Base-by-base conservation (phyloP, 129 eudicot species). In the Gnaphalium uliginosum region DNA sequence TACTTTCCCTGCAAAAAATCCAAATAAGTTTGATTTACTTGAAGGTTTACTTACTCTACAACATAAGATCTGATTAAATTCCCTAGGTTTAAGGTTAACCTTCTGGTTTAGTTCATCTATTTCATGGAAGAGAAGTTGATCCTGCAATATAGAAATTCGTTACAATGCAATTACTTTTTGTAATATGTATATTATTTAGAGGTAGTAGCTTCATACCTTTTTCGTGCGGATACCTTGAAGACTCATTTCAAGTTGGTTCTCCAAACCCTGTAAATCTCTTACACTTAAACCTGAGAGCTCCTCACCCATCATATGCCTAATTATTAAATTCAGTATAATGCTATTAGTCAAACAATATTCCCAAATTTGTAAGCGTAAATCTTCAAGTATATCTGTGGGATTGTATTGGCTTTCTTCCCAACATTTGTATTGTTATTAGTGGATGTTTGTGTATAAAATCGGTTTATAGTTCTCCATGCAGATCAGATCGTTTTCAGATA, bases 241-340 rank as follows among this genome's bases (percentile, higher is more conserved):
- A 83, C 95, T 88, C 87, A 75, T 85, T 78, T 91, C 97, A 39
- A 91, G 83, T 83, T 86, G 90, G 84, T 66, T 85, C 78, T 91
- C 97, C 80, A 91, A 27, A 68, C 85, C 82, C 48, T 91, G 92
- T 75, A 91, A 81, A 24, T 88, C 97, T 81, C 83, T 91, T 76
- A 88, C 85, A 85, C 71, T 81, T 68, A 91, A 84, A 63, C 94
- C 91, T 35, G 91, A 80, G 54, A 90, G 91, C 79, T 88, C 96
- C 78, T 90, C 91, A 65, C 95, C 97, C 90, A 84, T 82, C 83
- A 92, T 85, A 76, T 82, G 78, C 86, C 98, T 86, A 76, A 25
- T 66, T 19, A 27, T 68, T 66, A 70, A 75, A 51, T 13, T 22
- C 68, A 76, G 72, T 39, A 71, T 54, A 26, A 6, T n/a, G 57